Evolutionary conservation across 2,329 filamentous ascomycete genomes (phyloP).

Genomic region (Colletotrichum sp.): DNA sequence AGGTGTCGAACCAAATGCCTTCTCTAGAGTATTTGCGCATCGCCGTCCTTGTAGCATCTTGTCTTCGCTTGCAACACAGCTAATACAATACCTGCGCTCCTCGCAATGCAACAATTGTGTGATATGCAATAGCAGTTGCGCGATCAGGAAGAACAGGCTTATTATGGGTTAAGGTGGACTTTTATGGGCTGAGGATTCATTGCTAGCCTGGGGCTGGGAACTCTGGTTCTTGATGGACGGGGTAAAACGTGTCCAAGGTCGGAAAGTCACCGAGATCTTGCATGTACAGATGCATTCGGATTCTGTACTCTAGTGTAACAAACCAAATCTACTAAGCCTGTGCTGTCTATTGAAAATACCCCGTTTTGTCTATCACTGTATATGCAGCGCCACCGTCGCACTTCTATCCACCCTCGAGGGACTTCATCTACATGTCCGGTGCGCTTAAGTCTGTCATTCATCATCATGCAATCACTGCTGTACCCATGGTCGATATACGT

Average conservation of each 20-base stretch:
- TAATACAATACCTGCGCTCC: not conserved
- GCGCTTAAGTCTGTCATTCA: not conserved
- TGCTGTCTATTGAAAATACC: not conserved
- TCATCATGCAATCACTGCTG: not conserved
- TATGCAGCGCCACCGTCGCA: not conserved
- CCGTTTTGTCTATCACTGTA: not conserved
- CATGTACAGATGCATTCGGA: not conserved
- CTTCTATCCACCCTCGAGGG: not conserved
- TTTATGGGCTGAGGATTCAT: not conserved
- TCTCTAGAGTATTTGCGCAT: not conserved
- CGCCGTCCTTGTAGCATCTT: not conserved
- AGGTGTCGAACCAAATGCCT: not conserved
- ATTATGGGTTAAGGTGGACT: not conserved
- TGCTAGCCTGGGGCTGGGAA: not conserved
- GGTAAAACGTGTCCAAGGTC: not conserved
- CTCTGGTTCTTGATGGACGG: not conserved
- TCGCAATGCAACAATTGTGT: not conserved
- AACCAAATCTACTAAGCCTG: not conserved
- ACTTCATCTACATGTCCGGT: not conserved
- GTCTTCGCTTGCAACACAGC: not conserved
- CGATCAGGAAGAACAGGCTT: not conserved
- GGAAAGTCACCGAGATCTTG: not conserved
- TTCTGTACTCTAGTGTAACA: not conserved
- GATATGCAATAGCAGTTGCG: not conserved
- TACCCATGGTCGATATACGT: fast-evolving